Evolutionary conservation across 768 basidiomycete genomes (phyloP), one percentile per base, ranked within the genome.

Genomic region (Pisolithus orientalis): DNA sequence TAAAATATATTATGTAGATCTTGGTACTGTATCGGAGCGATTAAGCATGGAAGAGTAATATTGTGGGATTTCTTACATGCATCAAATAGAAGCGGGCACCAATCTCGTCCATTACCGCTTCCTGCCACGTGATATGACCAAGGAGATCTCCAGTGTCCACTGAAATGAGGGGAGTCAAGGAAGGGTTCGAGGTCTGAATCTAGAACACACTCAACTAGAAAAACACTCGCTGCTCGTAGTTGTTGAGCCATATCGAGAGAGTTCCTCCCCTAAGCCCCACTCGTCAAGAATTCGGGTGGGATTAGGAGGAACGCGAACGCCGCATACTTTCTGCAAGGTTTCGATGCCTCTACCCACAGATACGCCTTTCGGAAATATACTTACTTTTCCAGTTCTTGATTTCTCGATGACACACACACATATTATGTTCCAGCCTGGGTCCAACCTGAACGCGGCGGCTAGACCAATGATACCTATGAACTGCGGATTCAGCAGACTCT

Each of bases 241-340:
- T 32, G 54, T 51, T 40, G 37, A 50, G 6, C 70, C 69, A 49
- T 72, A 68, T 16, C 69, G 67, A 27, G 53, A 47, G 47, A 80
- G 63, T 6, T 67, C 60, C 28, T 76, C 72, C 13, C 65, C 72
- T 1, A 78, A 71, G 21, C 76, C 79, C 80, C 81, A 84, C 53
- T 76, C 70, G 43, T 71, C 68, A 24, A 82, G 66, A 1, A 82
- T 66, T 45, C 73, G 72, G 44, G 79, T 79, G 70, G 82, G 73
- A 57, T 82, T 82, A 0, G 82, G 80, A 29, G 79, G 78, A 4
- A 79, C 68, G 24, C 75, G 71, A 11, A 75, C 60, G 11, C 75
- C 76, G 11, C 63, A 71, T 10, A 60, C 56, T 24, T 62, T 65
- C 72, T 75, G 44, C 43, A 9, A 21, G 38, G 16, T 39, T 39